These are phyloP conservation scores for Vigna trinervia DNA, from an alignment of 306 rosid species.

Conservation along the genomic window DNA sequence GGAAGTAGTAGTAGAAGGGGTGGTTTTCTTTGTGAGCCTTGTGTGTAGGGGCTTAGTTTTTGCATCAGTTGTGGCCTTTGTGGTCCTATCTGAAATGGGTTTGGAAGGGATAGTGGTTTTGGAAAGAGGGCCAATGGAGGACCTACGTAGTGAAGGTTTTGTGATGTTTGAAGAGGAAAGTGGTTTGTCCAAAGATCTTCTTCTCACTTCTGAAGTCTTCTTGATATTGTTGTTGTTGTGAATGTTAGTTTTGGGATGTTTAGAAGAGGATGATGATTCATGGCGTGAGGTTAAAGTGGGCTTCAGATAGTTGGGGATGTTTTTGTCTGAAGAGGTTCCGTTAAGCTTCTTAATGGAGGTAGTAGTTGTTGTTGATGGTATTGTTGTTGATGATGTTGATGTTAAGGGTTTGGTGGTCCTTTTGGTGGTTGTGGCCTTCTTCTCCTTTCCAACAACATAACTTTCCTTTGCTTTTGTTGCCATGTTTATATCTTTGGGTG, in stretches of 20 bases:
- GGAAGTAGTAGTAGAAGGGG: not conserved
- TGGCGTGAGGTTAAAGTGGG: constrained; percentile 56
- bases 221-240: not conserved
- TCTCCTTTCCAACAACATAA: constrained; percentile 51
- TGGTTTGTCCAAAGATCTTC: constrained; percentile 63
- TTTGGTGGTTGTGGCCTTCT: constrained; percentile 38
- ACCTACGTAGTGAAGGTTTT: constrained; percentile 12
- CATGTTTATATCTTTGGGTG: constrained; percentile 42
- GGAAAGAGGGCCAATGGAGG: constrained; percentile 10
- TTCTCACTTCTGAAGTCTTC: constrained; percentile 34
- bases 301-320: constrained; percentile 59
- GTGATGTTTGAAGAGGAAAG: constrained; percentile 45
- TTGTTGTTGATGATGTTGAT: constrained; percentile 1
- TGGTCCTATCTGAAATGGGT: constrained; percentile 32
- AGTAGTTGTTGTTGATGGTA: not conserved
- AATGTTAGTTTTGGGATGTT: not conserved
- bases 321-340: constrained; percentile 44
- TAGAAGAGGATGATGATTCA: constrained; percentile 14
- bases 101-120: constrained; percentile 36
- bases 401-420: constrained; percentile 45
- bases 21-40: constrained; percentile 42
- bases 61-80: constrained; percentile 12
- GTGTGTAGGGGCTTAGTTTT: constrained; percentile 8
- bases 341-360: constrained; percentile 25
- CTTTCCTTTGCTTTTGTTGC: constrained; percentile 58